Evolutionary conservation across 2,329 filamentous ascomycete species (phyloP), one percentile per base, ranked within the genome.

Genomic region (Exophiala aquamarina): DNA sequence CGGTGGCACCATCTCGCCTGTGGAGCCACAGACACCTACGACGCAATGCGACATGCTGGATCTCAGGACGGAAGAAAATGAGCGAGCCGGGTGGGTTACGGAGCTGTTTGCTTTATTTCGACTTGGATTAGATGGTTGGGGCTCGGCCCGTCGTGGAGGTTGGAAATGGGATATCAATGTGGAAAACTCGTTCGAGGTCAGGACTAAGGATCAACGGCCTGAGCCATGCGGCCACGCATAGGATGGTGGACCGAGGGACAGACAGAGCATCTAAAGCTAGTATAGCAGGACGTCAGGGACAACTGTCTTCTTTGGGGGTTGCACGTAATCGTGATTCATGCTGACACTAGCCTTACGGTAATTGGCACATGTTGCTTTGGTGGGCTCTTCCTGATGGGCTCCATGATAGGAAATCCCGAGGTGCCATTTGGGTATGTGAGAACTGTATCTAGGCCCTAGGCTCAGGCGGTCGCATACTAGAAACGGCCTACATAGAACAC

Each of bases 41-140:
- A 41, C 37, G 14, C 47, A 50, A 11, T 28, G 33, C 14, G 46
- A 52, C 17, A 19, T 47, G 21, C 19, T 26, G 9, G 49, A 46
- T 8, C 28, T 47, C 7, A 26, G 17, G 13, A n/a, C 32, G 14
- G 31, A 11, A 23, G 44, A 36, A 26, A 34, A 33, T 18, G 46
- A 44, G 21, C 42, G 28, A 20, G 41, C 19, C 34, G 42, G 36
- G 21, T 57, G 54, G 54, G 54, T 57, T 13, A 41, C 28, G 10
- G 50, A 54, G 17, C 15, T 48, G 3, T 52, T 51, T 26, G 36
- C 21, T 19, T 34, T 54, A 7, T 54, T 57, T 32, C 46, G 41
- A 14, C 11, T 45, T 26, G 40, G 46, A 20, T 17, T 23, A 20
- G 52, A 49, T 15, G 38, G 49, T 17, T 52, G 49, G 52, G 26